phyloP scores from a whole-genome alignment of 306 rosid species.

The Citrullus colocynthis region DNA sequence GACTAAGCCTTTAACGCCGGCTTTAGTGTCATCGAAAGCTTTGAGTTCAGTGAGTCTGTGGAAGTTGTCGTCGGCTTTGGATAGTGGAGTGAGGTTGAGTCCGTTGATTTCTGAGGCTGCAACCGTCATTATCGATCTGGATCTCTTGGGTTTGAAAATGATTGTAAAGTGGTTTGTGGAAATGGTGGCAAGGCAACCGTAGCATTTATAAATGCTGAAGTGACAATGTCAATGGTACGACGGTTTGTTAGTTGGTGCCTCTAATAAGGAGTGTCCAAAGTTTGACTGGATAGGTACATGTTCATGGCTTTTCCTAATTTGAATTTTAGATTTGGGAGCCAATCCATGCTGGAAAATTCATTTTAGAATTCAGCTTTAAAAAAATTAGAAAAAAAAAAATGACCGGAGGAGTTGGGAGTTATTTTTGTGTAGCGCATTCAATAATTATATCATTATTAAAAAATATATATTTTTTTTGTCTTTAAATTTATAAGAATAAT shows the following conservation, averaged over 20 bases:
- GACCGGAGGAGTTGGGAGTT: no score
- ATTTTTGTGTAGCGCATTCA: no score
- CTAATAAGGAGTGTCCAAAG: background rate
- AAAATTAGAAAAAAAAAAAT: no score
- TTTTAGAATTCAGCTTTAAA: no score
- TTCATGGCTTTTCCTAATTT: background rate
- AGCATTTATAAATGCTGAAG: background rate
- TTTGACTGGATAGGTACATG: background rate
- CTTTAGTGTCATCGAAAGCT: conserved; percentile 25
- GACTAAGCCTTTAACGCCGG: conserved; percentile 30
- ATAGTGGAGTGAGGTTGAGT: background rate
- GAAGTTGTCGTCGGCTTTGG: background rate
- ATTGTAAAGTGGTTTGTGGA: background rate
- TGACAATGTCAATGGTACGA: background rate
- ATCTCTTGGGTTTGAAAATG: background rate
- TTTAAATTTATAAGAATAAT: no score
- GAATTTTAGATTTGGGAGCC: no score
- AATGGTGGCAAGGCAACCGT: background rate
- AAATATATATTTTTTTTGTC: no score
- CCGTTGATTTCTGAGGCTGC: background rate
- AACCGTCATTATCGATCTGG: background rate
- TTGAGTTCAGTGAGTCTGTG: conserved; percentile 13
- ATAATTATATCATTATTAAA: no score
- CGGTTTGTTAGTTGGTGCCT: background rate
- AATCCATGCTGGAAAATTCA: no score